Percentiles rank a stretch among this genome's conserved stretches.
phyloP scores from a whole-genome alignment of 495 filamentous ascomycete species.

The Amorphotheca resinae region DNA sequence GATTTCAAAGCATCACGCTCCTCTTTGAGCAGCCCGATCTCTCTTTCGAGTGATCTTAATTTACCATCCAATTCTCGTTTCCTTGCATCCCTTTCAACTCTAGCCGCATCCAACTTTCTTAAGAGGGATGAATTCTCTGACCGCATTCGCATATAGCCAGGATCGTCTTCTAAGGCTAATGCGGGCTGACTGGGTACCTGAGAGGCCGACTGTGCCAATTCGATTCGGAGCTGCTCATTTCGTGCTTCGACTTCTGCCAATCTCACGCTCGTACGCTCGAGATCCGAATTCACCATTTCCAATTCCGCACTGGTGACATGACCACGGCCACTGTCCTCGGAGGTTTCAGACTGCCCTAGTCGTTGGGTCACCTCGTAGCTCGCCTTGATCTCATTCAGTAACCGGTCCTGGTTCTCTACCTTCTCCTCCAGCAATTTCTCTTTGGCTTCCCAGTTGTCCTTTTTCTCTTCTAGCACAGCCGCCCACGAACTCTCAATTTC shows the following conservation, averaged over 20 bases:
- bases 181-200: conserved; percentile 48
- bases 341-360: conserved; percentile 57
- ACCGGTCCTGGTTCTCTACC: conserved; percentile 81
- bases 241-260: conserved; percentile 86
- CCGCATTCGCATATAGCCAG: conserved; percentile 67
- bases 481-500: conserved; percentile 86
- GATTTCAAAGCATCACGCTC: conserved; percentile 60
- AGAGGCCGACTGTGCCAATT: conserved; percentile 79
- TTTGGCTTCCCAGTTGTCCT: conserved; percentile 92
- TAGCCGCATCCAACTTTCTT: conserved; percentile 69
- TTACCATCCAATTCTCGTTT: conserved; percentile 62
- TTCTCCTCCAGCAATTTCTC: conserved; percentile 88
- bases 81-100: conserved; percentile 69
- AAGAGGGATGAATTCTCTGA: conserved; percentile 88
- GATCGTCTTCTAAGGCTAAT: conserved; percentile 66
- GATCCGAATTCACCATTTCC: conserved; percentile 80
- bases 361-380: conserved; percentile 94
- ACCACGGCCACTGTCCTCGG: conserved; percentile 35
- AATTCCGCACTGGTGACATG: conserved; percentile 78
- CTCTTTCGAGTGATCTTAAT: conserved; percentile 59
- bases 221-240: conserved; percentile 84
- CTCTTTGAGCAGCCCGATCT: conserved; percentile 48
- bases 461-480: conserved; percentile 85
- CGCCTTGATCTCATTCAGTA: conserved; percentile 90
- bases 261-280: conserved; percentile 78